phyloP scores from a whole-genome alignment of 345 rosid genomes.

The Xanthoceras sorbifolium region DNA sequence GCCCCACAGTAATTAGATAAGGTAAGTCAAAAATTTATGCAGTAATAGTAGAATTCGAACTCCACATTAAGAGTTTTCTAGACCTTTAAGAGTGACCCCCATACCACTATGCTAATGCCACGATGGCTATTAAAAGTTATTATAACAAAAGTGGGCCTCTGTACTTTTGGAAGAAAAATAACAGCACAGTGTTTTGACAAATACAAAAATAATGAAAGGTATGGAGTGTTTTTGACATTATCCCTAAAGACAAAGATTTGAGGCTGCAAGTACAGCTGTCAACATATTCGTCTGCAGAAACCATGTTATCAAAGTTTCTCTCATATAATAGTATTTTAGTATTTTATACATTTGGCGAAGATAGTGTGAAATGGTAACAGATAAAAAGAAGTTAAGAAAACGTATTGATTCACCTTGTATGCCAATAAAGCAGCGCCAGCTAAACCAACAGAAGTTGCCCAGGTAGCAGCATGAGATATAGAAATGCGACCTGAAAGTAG shows the following conservation, averaged over 20 bases:
- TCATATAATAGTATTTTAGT: slow-evolving; percentile 11
- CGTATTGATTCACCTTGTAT: slow-evolving; percentile 57
- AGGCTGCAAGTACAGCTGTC: slow-evolving; percentile 88
- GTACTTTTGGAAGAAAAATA: no score
- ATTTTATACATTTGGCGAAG: background rate
- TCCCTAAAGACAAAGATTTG: slow-evolving; percentile 72
- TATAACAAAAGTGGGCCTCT: no score
- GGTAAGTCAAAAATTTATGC: no score
- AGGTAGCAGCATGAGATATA: slow-evolving; percentile 65
- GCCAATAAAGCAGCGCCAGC: slow-evolving; percentile 82
- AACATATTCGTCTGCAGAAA: slow-evolving; percentile 88
- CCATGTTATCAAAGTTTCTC: slow-evolving; percentile 53
- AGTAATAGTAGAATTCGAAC: no score
- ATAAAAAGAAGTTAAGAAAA: slow-evolving; percentile 2
- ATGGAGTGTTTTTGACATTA: no score
- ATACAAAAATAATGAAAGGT: no score
- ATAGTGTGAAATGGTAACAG: background rate
- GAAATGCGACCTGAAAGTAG: slow-evolving; percentile 85
- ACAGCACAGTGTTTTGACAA: no score
- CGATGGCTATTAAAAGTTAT: no score
- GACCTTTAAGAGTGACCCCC: no score
- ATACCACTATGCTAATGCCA: no score
- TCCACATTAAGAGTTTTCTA: no score
- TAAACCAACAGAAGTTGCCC: slow-evolving; percentile 76
- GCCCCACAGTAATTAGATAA: no score